These are phyloP conservation scores for Colletotrichum caudatum DNA, from an alignment of 2,329 filamentous ascomycete species.

Conservation along the genomic window DNA sequence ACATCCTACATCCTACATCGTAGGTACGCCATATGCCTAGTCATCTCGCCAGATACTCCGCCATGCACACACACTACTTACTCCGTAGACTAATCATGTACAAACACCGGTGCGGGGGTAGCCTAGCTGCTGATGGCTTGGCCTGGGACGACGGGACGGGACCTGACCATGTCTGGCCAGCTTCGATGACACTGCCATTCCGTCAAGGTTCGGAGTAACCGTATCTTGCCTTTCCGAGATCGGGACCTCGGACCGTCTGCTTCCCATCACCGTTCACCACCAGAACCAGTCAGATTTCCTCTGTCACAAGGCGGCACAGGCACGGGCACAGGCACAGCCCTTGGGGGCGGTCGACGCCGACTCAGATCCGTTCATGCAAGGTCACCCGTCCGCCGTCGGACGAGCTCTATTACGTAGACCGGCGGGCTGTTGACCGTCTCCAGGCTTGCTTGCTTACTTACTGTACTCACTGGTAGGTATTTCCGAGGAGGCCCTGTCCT, in stretches of 20 bases:
- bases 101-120: conserved; percentile 23
- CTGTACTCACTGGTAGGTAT: not conserved
- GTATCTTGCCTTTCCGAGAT: conserved; percentile 39
- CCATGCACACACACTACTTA: conserved; percentile 8
- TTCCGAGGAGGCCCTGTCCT: too few relatives aligned
- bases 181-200: conserved; percentile 35
- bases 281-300: conserved; percentile 10
- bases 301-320: not conserved
- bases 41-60: conserved; percentile 8
- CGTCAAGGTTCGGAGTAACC: conserved; percentile 39
- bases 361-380: not conserved
- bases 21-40: too few relatives aligned
- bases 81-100: not conserved
- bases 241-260: not conserved
- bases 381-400: not conserved
- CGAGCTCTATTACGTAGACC: conserved; percentile 13
- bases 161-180: too few relatives aligned
- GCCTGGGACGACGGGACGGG: too few relatives aligned
- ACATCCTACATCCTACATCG: not conserved
- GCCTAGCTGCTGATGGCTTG: not conserved
- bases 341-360: conserved; percentile 14
- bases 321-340: too few relatives aligned
- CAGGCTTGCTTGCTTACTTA: too few relatives aligned
- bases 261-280: not conserved
- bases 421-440: not conserved